Conservation (phyloP, 2,329 filamentous ascomycete genomes). For the Hymenoscyphus repandus region DNA sequence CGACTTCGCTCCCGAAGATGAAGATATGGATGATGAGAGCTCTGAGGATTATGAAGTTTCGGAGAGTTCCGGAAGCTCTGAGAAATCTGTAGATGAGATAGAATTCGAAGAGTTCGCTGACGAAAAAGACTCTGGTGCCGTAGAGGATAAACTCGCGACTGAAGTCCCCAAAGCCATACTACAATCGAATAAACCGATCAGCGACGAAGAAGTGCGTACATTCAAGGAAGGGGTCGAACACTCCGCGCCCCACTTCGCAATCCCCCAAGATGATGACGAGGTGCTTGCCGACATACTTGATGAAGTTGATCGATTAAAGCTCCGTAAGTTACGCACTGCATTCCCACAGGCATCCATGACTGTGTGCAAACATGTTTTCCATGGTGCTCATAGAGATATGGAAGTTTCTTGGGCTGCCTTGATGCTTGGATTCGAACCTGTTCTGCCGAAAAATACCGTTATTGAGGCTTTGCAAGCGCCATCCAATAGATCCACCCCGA, state of each 20-base stretch:
- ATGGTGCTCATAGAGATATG: constrained; percentile 25
- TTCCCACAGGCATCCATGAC: constrained; percentile 28
- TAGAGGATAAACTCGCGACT: constrained; percentile 6
- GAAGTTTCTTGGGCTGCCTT: constrained; percentile 28
- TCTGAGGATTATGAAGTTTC: constrained; percentile 27
- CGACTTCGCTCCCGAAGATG: constrained; percentile 22
- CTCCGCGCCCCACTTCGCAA: background rate
- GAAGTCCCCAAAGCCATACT: no score
- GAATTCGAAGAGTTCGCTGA: constrained; percentile 7
- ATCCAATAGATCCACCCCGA: background rate
- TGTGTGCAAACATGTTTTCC: constrained; percentile 27
- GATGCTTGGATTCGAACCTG: constrained; percentile 23
- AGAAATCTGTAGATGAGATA: constrained; percentile 26
- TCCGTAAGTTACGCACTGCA: constrained; percentile 27
- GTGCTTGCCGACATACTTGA: constrained; percentile 17
- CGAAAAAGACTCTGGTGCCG: constrained; percentile 6
- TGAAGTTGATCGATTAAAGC: constrained; percentile 17
- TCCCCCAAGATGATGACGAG: constrained; percentile 6
- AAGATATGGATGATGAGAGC: constrained; percentile 28
- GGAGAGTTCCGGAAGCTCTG: background rate
- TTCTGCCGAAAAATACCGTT: constrained; percentile 22
- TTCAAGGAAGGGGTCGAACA: background rate
- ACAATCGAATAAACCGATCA: constrained; percentile 17
- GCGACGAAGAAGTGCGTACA: background rate
- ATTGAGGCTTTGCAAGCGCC: constrained; percentile 15